A percentile compares a stretch with the other conserved stretches of the same genome.
These are phyloP conservation scores for Penicillium sp. DNA, from an alignment of 2,329 filamentous ascomycete genomes.

Conservation along the genomic window DNA sequence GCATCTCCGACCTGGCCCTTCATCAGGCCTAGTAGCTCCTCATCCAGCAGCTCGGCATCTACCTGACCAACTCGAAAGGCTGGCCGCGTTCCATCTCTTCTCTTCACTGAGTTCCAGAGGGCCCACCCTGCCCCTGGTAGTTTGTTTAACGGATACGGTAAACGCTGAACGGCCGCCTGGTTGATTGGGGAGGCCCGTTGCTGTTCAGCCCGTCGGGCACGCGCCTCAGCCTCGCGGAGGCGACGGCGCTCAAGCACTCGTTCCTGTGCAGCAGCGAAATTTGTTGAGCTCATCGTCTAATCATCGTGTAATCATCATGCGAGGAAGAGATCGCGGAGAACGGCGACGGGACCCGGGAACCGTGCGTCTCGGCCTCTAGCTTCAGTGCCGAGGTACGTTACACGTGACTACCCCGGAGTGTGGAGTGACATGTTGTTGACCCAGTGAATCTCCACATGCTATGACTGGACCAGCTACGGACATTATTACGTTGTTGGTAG, in stretches of 20 bases:
- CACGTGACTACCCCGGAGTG: constrained; percentile 2
- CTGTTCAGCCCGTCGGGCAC: constrained; percentile 51
- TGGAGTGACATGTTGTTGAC: no score
- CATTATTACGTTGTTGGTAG: no score
- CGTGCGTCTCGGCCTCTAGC: constrained; percentile 2
- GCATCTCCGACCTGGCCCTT: constrained; percentile 84
- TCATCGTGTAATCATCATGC: constrained; percentile 29
- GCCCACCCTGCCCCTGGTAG: constrained; percentile 46
- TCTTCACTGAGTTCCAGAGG: constrained; percentile 69
- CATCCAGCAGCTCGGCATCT: constrained; percentile 90
- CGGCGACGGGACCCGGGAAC: not conserved
- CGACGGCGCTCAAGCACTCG: constrained; percentile 79
- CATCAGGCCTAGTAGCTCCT: constrained; percentile 83
- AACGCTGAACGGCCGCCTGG: constrained; percentile 55
- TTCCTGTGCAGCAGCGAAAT: constrained; percentile 86
- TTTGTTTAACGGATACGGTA: constrained; percentile 64
- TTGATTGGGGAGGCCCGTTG: constrained; percentile 51
- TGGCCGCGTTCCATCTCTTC: constrained; percentile 75
- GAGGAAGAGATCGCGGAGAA: constrained; percentile 1
- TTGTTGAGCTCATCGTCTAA: constrained; percentile 56
- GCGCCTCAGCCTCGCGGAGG: constrained; percentile 67
- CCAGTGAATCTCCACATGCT: no score
- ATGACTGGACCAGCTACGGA: no score
- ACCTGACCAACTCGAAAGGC: constrained; percentile 94
- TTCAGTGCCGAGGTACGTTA: constrained; percentile 1